These are phyloP conservation scores for Exophiala spinifera DNA, from an alignment of 2,329 filamentous ascomycete genomes.

Conservation along the genomic window DNA sequence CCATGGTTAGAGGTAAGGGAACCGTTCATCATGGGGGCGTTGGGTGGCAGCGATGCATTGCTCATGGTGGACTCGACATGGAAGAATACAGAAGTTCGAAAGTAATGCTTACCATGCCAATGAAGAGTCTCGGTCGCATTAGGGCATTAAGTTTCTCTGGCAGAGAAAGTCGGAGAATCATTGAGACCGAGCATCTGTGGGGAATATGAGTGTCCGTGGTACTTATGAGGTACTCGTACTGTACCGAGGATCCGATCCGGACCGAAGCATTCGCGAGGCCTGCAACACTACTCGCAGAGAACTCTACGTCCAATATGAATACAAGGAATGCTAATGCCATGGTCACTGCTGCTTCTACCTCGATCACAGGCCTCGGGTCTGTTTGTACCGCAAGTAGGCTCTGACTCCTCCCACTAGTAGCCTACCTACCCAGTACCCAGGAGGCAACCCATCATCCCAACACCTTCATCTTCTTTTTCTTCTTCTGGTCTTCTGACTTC, in stretches of 20 bases:
- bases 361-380: not conserved
- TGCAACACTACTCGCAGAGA: too few species aligned
- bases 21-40: conserved; percentile 29
- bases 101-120: not conserved
- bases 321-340: too few species aligned
- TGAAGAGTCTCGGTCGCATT: too few species aligned
- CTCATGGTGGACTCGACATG: conserved; percentile 17
- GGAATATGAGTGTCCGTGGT: not conserved
- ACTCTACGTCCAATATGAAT: not conserved
- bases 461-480: conserved; percentile 54
- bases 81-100: not conserved
- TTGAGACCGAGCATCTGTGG: conserved; percentile 1
- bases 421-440: not conserved
- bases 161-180: conserved; percentile 2
- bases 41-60: conserved; percentile 29
- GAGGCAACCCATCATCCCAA: conserved; percentile 35
- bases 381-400: not conserved
- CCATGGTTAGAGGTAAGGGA: conserved; percentile 19
- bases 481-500: conserved; percentile 65
- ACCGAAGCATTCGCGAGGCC: too few species aligned
- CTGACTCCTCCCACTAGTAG: not conserved
- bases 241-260: too few species aligned
- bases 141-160: too few species aligned
- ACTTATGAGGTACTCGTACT: too few species aligned
- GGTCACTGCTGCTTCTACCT: not conserved